Conservation (phyloP, 495 filamentous ascomycete species). For the Talaromyces stipitatus region DNA sequence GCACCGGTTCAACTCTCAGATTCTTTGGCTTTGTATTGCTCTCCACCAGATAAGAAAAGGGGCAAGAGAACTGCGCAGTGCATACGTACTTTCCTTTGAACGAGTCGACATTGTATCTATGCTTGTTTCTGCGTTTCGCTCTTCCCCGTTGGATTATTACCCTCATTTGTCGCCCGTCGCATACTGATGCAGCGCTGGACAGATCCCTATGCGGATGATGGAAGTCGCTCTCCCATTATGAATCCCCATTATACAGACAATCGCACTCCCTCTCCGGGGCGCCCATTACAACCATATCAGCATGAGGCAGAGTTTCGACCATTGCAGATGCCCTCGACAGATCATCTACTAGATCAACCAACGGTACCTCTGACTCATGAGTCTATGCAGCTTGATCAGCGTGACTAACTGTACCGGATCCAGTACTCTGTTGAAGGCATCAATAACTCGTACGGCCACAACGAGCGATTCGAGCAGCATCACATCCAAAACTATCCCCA, state of each 20-base stretch:
- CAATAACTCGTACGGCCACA: constrained; percentile 60
- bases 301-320: constrained; percentile 49
- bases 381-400: neutral
- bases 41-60: neutral
- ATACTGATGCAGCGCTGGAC: constrained; percentile 10
- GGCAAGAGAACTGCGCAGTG: neutral
- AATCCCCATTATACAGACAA: constrained; percentile 46
- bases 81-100: neutral
- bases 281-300: constrained; percentile 54
- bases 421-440: constrained; percentile 78
- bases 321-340: constrained; percentile 65
- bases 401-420: constrained; percentile 8
- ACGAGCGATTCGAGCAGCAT: constrained; percentile 54
- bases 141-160: constrained; percentile 10
- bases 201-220: constrained; percentile 51
- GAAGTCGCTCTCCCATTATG: constrained; percentile 48
- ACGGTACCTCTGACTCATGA: constrained; percentile 44
- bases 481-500: constrained; percentile 38
- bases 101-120: too few species aligned
- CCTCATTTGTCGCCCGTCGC: neutral
- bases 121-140: constrained; percentile 1
- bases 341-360: constrained; percentile 63
- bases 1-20: neutral
- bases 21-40: neutral
- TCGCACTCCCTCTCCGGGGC: constrained; percentile 46